Conservation (phyloP, 257 asterid genomes). For the Leonotis leonurus region DNA sequence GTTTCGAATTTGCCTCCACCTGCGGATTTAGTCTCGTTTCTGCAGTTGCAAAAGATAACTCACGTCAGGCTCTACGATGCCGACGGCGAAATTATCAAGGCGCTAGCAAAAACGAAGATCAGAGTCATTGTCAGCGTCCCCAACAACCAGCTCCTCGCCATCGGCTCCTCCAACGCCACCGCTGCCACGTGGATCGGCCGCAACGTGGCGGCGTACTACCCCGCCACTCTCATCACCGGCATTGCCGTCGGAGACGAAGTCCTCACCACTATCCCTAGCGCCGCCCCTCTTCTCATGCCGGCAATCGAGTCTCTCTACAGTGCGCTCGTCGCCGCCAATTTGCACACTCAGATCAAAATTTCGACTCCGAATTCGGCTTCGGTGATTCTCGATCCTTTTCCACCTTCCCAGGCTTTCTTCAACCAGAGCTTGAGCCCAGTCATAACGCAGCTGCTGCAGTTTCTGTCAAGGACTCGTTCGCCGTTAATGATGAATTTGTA, state of each 20-base stretch:
- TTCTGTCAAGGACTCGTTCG: slow-evolving; percentile 68
- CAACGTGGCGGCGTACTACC: slow-evolving; percentile 80
- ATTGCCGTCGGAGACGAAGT: slow-evolving; percentile 92
- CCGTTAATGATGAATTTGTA: slow-evolving; percentile 99
- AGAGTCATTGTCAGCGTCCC: slow-evolving; percentile 84
- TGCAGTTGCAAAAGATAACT: slow-evolving; percentile 64
- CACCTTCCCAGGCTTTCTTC: slow-evolving; percentile 93
- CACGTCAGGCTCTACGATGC: slow-evolving; percentile 92
- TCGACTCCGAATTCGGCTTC: slow-evolving; percentile 84
- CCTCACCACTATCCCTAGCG: slow-evolving; percentile 67
- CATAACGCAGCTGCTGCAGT: slow-evolving; percentile 55
- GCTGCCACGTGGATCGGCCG: slow-evolving; percentile 93
- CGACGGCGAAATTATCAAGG: slow-evolving; percentile 56
- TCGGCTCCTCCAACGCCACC: slow-evolving; percentile 92
- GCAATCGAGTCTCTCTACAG: slow-evolving; percentile 88
- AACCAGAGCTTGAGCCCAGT: slow-evolving; percentile 64
- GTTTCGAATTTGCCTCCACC: slow-evolving; percentile 61
- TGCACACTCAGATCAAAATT: slow-evolving; percentile 72
- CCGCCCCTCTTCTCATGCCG: slow-evolving; percentile 81
- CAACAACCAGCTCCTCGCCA: slow-evolving; percentile 83
- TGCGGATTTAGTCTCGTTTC: slow-evolving; percentile 56
- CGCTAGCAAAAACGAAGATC: slow-evolving; percentile 79
- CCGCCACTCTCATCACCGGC: slow-evolving; percentile 72
- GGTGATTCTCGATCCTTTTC: slow-evolving; percentile 72
- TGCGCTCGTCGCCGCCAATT: slow-evolving; percentile 80